Evolutionary conservation across 176 grass and related monocot species (phyloP).

Genomic region (Eleusine indica): DNA sequence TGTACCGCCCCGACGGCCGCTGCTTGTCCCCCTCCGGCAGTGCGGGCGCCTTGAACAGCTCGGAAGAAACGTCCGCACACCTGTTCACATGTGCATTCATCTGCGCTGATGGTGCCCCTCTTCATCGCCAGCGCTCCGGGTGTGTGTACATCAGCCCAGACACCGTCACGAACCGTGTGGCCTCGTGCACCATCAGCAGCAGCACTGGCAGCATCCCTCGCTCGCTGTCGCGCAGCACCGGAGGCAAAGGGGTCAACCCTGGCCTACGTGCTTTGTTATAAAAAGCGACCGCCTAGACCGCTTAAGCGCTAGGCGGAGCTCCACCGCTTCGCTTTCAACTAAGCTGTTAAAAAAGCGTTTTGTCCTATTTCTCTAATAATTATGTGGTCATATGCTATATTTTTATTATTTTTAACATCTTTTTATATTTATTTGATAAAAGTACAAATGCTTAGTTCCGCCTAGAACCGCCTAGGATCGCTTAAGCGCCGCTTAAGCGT

Average conservation of each 20-base stretch:
- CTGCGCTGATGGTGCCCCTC: conserved; percentile 1
- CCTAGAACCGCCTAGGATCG: no score
- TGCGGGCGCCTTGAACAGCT: neutral
- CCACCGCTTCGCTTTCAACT: no score
- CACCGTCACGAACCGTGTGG: conserved; percentile 8
- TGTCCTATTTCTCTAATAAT: no score
- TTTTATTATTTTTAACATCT: no score
- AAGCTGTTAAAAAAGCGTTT: no score
- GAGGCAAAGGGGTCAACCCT: neutral
- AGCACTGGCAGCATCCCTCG: neutral
- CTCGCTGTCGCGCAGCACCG: neutral
- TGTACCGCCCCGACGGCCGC: neutral
- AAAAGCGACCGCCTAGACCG: no score
- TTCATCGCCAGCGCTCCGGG: neutral
- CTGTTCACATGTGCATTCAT: conserved; percentile 23
- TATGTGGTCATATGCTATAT: no score
- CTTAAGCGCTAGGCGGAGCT: no score
- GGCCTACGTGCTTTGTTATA: no score
- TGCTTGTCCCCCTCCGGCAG: neutral
- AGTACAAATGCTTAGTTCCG: no score
- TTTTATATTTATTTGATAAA: no score
- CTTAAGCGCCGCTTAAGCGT: no score
- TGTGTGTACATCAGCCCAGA: neutral
- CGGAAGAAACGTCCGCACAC: neutral
- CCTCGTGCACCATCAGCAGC: conserved; percentile 47